A percentile compares a stretch with the other conserved stretches of the same genome.
Conservation (phyloP, 2,329 filamentous ascomycete species). For the Thermoascus crustaceus region DNA sequence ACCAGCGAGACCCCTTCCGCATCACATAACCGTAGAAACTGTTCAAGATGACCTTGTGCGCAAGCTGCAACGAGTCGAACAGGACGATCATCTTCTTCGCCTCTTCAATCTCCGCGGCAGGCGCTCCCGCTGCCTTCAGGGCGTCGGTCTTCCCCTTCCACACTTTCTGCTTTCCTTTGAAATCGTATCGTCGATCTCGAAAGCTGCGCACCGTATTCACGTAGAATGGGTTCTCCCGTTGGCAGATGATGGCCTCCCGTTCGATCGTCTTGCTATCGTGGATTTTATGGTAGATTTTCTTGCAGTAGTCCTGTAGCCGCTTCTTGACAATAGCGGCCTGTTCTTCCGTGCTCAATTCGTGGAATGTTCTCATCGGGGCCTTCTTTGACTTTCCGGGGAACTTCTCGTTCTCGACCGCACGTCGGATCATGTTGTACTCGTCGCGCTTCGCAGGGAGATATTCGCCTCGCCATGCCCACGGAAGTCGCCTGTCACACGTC, state of each 20-base stretch:
- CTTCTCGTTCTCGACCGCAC: conserved; percentile 81
- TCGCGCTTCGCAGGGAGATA: conserved; percentile 92
- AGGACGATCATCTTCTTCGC: conserved; percentile 98
- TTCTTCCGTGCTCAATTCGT: conserved; percentile 73
- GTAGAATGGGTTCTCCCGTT: conserved; percentile 96
- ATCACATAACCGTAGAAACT: conserved; percentile 99
- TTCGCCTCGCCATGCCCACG: conserved; percentile 97
- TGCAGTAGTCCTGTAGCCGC: conserved; percentile 82
- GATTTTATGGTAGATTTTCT: conserved; percentile 99
- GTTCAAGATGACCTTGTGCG: conserved; percentile 98
- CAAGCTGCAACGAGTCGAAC: conserved; percentile 90
- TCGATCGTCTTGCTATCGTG: conserved; percentile 89
- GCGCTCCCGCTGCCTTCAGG: conserved; percentile 73
- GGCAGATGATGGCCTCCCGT: conserved; percentile 94
- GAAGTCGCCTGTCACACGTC: conserved; percentile 87
- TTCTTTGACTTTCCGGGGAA: conserved; percentile 76
- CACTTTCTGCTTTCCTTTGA: conserved; percentile 94
- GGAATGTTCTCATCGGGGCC: conserved; percentile 63
- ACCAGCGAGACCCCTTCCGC: conserved; percentile 98
- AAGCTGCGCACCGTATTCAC: conserved; percentile 94
- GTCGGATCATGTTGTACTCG: conserved; percentile 98
- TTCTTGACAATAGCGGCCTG: conserved; percentile 76
- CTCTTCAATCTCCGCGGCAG: conserved; percentile 69
- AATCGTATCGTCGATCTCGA: conserved; percentile 93
- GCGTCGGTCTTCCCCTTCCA: conserved; percentile 96